phyloP scores from a whole-genome alignment of 768 basidiomycete genomes.

The Termitomyces sp. region DNA sequence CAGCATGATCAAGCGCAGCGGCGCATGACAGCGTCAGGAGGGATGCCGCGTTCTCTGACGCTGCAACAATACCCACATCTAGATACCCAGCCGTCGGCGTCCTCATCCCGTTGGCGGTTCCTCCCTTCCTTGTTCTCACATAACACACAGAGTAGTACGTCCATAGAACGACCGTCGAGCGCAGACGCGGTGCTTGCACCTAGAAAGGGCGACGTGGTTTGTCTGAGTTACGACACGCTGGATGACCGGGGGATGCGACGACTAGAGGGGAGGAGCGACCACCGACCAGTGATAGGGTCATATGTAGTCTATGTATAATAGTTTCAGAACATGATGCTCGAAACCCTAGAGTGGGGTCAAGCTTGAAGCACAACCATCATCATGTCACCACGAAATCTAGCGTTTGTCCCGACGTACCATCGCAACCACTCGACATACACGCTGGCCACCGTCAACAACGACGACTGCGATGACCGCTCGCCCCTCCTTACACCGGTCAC shows the following conservation, averaged over 20 bases:
- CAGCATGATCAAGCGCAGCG: not conserved
- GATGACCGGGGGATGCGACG: slow-evolving; percentile 72
- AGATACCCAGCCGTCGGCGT: slow-evolving; percentile 3
- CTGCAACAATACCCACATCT: slow-evolving; percentile 6
- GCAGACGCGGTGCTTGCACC: slow-evolving; percentile 15
- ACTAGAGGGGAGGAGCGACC: slow-evolving; percentile 77
- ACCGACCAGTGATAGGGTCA: slow-evolving; percentile 79
- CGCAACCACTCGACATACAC: slow-evolving; percentile 46
- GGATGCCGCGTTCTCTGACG: not conserved
- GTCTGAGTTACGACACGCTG: slow-evolving; percentile 67
- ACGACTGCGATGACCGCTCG: slow-evolving; percentile 28
- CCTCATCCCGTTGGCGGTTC: slow-evolving; percentile 42
- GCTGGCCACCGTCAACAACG: slow-evolving; percentile 49
- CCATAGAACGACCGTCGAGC: slow-evolving; percentile 11
- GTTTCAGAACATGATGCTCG: not conserved
- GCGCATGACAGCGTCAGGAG: slow-evolving; percentile 15
- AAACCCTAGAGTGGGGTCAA: slow-evolving; percentile 16
- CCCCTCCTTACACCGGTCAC: slow-evolving; percentile 41
- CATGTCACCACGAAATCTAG: slow-evolving; percentile 19
- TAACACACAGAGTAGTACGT: slow-evolving; percentile 20
- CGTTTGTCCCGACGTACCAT: slow-evolving; percentile 18
- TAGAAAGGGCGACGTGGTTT: slow-evolving; percentile 67
- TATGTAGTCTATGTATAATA: slow-evolving; percentile 53
- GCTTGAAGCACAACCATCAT: slow-evolving; percentile 11
- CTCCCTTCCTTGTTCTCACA: slow-evolving; percentile 43